Base-by-base conservation (phyloP, 352 stramenopile species). In the Phytophthora fragariaefolia region DNA sequence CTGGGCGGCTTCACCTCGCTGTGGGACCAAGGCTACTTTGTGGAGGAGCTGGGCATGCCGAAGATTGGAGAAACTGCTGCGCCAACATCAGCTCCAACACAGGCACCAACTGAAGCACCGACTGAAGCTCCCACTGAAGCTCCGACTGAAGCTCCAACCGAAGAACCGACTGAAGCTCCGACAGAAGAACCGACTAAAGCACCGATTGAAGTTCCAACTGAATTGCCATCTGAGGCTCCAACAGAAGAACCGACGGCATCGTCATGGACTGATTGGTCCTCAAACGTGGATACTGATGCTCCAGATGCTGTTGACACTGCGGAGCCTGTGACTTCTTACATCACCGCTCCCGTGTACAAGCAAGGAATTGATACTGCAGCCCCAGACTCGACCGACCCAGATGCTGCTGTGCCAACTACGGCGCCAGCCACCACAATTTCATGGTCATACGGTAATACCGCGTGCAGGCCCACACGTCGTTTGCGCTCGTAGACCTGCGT, bases 1-100 rank as follows among this genome's bases (percentile, higher is more conserved):
- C 56, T 80, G 20, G 59, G 76, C 4, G 56, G 68, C 12, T 91
- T 92, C 58, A 73, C 69, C 46, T 57, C 66, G 43, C 60, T 87
- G 24, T 92, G 83, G 79, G 81, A 92, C 58, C 80, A 92, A 42
- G 80, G 84, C 5, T 82, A 80, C 46, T 84, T 87, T 27, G 77
- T 89, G 10, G 49, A 47, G 74, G 68, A 73, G 43, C n/a, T 69
- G 15, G 68, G 68, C 6, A 69, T 70, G 28, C 36, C 71, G 2
- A 68, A 57, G 27, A 71, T 71, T 48, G 62, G 63, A 13, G 65
- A 69, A 34, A 68, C 42, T 40, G 38, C 23, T 36, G 30, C 23
- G 18, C 51, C 12, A 23, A 40, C 15, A 34, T 32, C 30, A 23
- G 26, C 28, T 17, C 15, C 42, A n/a, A 71, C 63, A 2, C 32